phyloP scores from a whole-genome alignment of 2,329 filamentous ascomycete species.

The Apiospora arundinis region DNA sequence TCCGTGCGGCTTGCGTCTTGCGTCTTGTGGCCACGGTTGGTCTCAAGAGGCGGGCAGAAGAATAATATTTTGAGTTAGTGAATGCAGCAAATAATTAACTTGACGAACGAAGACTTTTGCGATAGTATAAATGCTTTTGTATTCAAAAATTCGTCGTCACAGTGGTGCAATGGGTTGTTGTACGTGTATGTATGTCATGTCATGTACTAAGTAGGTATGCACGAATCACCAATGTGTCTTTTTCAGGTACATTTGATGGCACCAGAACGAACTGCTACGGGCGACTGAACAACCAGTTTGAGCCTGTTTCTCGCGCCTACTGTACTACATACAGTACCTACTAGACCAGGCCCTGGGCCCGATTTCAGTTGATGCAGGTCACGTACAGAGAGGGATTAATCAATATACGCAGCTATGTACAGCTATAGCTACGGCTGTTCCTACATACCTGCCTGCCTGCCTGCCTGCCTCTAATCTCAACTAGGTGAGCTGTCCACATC shows the following conservation, averaged over 20 bases:
- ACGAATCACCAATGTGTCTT: not conserved
- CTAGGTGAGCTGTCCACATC: conserved; percentile 16
- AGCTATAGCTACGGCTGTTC: not conserved
- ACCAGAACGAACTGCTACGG: not conserved
- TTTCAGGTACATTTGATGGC: not conserved
- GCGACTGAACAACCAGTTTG: too few relatives aligned
- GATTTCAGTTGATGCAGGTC: not conserved
- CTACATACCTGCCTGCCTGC: not conserved
- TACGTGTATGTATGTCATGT: not conserved
- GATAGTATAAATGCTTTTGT: not conserved
- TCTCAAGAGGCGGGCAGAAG: not conserved
- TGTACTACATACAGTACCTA: too few relatives aligned
- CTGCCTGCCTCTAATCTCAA: not conserved
- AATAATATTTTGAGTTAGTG: not conserved
- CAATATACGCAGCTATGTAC: too few relatives aligned
- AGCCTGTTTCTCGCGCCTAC: too few relatives aligned
- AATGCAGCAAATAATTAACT: not conserved
- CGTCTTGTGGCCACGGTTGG: conserved; percentile 16
- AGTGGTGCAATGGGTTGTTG: not conserved
- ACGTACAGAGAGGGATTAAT: not conserved
- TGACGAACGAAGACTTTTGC: not conserved
- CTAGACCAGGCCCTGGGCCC: not conserved
- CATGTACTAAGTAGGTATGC: not conserved
- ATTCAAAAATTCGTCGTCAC: not conserved
- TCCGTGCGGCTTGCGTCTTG: not conserved